Evolutionary conservation across 805 yeast genomes (phyloP).

Genomic region (Candida corydali): DNA sequence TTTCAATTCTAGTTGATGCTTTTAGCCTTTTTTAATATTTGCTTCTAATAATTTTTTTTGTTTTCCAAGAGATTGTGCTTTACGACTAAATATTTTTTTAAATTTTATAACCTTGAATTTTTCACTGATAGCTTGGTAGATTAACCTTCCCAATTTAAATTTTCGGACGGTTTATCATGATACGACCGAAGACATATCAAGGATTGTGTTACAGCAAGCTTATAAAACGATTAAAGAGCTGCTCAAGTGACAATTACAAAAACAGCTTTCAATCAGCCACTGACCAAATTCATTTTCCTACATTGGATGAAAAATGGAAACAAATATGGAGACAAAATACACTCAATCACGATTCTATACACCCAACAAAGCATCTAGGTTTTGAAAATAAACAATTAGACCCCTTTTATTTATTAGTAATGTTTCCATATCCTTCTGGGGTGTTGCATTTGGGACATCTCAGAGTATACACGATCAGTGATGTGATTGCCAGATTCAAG

Average conservation of each 20-base stretch:
- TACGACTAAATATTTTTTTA: too few relatives aligned
- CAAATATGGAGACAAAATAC: constrained; percentile 40
- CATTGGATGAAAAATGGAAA: constrained; percentile 53
- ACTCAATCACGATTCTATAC: constrained; percentile 26
- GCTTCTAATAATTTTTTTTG: too few relatives aligned
- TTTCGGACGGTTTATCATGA: too few relatives aligned
- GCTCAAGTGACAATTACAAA: neutral
- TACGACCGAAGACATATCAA: neutral
- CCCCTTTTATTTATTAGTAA: constrained; percentile 63
- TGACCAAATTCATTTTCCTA: constrained; percentile 11
- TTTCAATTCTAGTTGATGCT: neutral
- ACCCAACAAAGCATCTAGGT: constrained; percentile 27
- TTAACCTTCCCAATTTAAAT: too few relatives aligned
- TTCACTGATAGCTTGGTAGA: too few relatives aligned
- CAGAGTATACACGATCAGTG: constrained; percentile 88
- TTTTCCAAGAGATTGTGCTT: too few relatives aligned
- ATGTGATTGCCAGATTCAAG: constrained; percentile 73
- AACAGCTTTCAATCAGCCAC: neutral
- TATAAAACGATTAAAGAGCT: neutral
- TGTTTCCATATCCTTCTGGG: constrained; percentile 98
- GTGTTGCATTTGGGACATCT: constrained; percentile 89
- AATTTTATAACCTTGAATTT: too few relatives aligned
- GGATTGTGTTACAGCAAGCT: neutral
- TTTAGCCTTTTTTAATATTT: too few relatives aligned
- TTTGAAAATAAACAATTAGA: constrained; percentile 3